These are phyloP conservation scores for Colletotrichum sublineola DNA, from an alignment of 2,329 filamentous ascomycete species.

Conservation along the genomic window DNA sequence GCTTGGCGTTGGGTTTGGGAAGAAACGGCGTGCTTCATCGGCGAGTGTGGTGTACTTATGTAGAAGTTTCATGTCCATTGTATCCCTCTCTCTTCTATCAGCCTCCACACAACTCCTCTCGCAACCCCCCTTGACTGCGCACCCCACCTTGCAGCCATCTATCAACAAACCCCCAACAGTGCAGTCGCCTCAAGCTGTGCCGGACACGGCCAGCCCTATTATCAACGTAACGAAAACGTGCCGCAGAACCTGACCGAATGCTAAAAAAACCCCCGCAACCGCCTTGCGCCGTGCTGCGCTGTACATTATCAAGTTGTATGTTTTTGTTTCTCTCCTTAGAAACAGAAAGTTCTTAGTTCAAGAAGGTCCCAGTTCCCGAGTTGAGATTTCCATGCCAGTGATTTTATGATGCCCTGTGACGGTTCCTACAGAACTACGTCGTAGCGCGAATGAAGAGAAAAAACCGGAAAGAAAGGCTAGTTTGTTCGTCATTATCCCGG, in stretches of 20 bases:
- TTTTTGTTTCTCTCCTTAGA: constrained; percentile 42
- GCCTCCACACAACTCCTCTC: constrained; percentile 40
- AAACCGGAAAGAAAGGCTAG: constrained; percentile 47
- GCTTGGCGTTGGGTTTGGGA: background rate
- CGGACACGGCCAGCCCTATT: constrained; percentile 40
- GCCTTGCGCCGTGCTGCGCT: constrained; percentile 56
- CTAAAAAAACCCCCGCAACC: constrained; percentile 52
- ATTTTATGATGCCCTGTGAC: constrained; percentile 40
- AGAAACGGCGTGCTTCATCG: background rate
- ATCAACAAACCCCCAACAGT: constrained; percentile 23
- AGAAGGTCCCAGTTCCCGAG: constrained; percentile 40
- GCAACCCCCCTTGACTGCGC: constrained; percentile 17
- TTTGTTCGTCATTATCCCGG: constrained; percentile 42
- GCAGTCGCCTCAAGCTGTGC: constrained; percentile 38
- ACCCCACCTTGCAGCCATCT: background rate
- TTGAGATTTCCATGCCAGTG: constrained; percentile 43
- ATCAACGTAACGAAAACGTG: constrained; percentile 43
- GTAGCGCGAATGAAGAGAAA: constrained; percentile 47
- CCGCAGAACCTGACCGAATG: constrained; percentile 53
- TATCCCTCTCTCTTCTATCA: constrained; percentile 39
- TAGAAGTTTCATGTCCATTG: constrained; percentile 41
- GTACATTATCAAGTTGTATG: constrained; percentile 50
- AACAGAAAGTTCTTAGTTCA: constrained; percentile 33
- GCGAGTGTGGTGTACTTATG: constrained; percentile 25
- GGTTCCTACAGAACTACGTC: constrained; percentile 31